These are phyloP conservation scores for Yarrowia alimentaria DNA, from an alignment of 805 yeast genomes.

Conservation along the genomic window DNA sequence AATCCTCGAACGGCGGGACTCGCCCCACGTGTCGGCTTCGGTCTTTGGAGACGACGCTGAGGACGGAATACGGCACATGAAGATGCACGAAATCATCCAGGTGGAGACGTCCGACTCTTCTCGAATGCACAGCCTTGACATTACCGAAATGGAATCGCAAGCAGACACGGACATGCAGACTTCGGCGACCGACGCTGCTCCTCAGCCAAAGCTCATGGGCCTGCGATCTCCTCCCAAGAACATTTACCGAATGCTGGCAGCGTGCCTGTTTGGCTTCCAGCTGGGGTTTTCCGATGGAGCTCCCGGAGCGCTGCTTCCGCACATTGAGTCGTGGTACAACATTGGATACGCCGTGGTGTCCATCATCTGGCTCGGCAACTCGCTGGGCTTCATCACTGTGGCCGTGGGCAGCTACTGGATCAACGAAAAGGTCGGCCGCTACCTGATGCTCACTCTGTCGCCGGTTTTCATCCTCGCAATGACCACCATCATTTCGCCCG, in stretches of 20 bases:
- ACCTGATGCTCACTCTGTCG: constrained; percentile 5
- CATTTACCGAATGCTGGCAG: constrained; percentile 3
- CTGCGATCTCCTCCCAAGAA: constrained; percentile 7
- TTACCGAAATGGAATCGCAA: not conserved
- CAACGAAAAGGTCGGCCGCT: constrained; percentile 12
- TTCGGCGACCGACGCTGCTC: not conserved
- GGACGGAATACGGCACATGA: too few relatives aligned
- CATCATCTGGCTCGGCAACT: constrained; percentile 21
- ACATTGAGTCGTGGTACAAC: constrained; percentile 14
- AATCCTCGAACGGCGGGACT: too few relatives aligned
- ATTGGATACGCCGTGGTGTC: constrained; percentile 19
- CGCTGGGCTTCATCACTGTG: constrained; percentile 15
- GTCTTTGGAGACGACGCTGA: too few relatives aligned
- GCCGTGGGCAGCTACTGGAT: constrained; percentile 14
- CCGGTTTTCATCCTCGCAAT: constrained; percentile 12
- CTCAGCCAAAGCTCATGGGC: not conserved
- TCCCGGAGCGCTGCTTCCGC: constrained; percentile 21
- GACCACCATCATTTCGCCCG: constrained; percentile 13
- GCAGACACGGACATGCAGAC: not conserved
- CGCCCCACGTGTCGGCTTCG: too few relatives aligned
- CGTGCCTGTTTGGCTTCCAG: constrained; percentile 14
- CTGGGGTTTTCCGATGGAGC: constrained; percentile 15
- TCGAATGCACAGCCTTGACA: constrained; percentile 2
- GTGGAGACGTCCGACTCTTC: too few relatives aligned
- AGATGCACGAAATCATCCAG: too few relatives aligned